Conservation (phyloP, 164 flowering plant species). For the Magnolia kwangsiensis region DNA sequence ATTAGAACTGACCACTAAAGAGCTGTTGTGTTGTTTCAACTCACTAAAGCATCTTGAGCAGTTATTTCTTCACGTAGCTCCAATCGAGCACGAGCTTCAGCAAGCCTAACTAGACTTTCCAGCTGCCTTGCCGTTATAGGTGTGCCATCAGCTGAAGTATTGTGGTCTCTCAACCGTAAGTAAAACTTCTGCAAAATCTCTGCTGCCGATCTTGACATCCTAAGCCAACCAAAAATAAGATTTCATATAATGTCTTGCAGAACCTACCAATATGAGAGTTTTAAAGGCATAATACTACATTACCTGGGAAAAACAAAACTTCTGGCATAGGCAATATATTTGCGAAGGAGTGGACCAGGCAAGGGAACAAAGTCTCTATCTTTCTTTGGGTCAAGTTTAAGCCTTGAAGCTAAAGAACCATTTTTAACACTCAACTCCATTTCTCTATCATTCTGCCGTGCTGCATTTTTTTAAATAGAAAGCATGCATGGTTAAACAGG, state of each 20-base stretch:
- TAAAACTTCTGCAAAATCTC: slow-evolving; percentile 89
- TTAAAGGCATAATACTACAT: not conserved
- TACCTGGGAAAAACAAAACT: slow-evolving; percentile 83
- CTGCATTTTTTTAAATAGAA: slow-evolving; percentile 27
- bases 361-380: slow-evolving; percentile 73
- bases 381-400: slow-evolving; percentile 70
- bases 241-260: not conserved
- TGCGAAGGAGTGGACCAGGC: slow-evolving; percentile 84
- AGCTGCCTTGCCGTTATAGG: slow-evolving; percentile 99
- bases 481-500: not conserved
- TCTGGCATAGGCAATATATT: slow-evolving; percentile 96
- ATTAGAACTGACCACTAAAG: not conserved
- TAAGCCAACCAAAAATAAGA: slow-evolving; percentile 19
- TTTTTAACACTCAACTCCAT: slow-evolving; percentile 32
- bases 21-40: slow-evolving; percentile 15
- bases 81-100: slow-evolving; percentile 92
- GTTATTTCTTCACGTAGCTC: slow-evolving; percentile 95
- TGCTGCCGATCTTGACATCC: slow-evolving; percentile 93
- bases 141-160: slow-evolving; percentile 85
- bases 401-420: slow-evolving; percentile 68
- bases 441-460: slow-evolving; percentile 26
- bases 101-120: slow-evolving; percentile 92
- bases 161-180: slow-evolving; percentile 69
- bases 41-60: slow-evolving; percentile 87
- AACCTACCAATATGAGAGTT: not conserved